Evolutionary conservation across 2,329 filamentous ascomycete genomes (phyloP).

Genomic region (Paecilomyces sp.): DNA sequence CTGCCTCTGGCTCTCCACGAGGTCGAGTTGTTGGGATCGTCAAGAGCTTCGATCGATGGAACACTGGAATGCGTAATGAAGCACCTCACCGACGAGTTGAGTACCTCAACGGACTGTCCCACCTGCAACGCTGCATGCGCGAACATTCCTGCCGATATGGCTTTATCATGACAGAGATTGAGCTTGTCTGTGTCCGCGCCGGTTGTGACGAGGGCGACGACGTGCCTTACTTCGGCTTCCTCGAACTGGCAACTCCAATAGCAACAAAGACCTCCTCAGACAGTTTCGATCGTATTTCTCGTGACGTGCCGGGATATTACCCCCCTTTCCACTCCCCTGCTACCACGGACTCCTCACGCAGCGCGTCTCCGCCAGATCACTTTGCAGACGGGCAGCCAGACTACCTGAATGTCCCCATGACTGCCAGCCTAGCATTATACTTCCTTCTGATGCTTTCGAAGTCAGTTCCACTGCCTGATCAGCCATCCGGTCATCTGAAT

Average conservation of each 20-base stretch:
- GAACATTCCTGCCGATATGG: conserved; percentile 90
- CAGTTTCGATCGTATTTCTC: conserved; percentile 5
- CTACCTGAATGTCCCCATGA: conserved; percentile 37
- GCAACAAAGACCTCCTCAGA: conserved; percentile 40
- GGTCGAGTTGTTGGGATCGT: conserved; percentile 74
- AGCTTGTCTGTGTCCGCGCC: conserved; percentile 82
- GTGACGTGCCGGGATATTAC: conserved; percentile 4
- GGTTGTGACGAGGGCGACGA: conserved; percentile 53
- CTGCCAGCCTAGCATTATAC: conserved; percentile 54
- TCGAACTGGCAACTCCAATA: conserved; percentile 63
- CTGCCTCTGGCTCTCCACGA: conserved; percentile 44
- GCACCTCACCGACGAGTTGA: conserved; percentile 77
- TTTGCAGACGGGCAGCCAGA: conserved; percentile 9
- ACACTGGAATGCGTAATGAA: conserved; percentile 85
- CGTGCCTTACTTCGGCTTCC: conserved; percentile 78
- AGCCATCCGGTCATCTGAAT: conserved; percentile 52
- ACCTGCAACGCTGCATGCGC: conserved; percentile 86
- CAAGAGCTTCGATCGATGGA: conserved; percentile 89
- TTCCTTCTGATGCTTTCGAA: conserved; percentile 61
- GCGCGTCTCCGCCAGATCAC: conserved; percentile 11
- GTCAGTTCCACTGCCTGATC: conserved; percentile 50
- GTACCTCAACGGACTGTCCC: conserved; percentile 79
- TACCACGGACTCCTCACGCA: conserved; percentile 21
- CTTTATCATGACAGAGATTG: conserved; percentile 94
- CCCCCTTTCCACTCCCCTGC: conserved; percentile 18